Percentiles rank a stretch among this genome's conserved stretches.
phyloP scores from a whole-genome alignment of 192 early-diverging fungal genomes.

The Irineochytrium annulatum region DNA sequence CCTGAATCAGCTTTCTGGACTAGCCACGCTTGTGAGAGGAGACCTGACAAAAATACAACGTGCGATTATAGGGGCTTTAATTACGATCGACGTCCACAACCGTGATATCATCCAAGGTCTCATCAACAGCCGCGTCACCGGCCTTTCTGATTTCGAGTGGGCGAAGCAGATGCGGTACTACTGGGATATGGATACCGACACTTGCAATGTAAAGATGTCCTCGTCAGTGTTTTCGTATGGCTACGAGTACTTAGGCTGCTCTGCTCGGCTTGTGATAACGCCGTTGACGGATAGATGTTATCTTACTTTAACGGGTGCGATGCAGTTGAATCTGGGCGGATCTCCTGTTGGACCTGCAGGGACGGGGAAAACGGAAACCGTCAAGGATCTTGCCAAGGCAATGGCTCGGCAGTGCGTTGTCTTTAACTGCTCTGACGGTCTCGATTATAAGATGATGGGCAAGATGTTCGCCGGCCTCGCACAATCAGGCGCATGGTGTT shows the following conservation, averaged over 20 bases:
- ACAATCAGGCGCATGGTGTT: slow-evolving; percentile 59
- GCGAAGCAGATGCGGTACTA: slow-evolving; percentile 59
- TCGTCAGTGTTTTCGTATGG: slow-evolving; percentile 55
- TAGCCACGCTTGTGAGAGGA: slow-evolving; percentile 58
- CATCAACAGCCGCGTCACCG: slow-evolving; percentile 35
- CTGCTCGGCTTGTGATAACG: slow-evolving; percentile 57
- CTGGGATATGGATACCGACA: slow-evolving; percentile 58
- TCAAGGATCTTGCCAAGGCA: slow-evolving; percentile 61
- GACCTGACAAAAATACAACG: slow-evolving; percentile 55
- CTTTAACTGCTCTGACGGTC: slow-evolving; percentile 62
- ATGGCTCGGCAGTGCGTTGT: slow-evolving; percentile 59
- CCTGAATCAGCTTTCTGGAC: slow-evolving; percentile 38
- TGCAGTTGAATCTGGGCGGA: slow-evolving; percentile 58
- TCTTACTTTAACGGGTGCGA: slow-evolving; percentile 59
- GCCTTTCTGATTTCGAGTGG: slow-evolving; percentile 58
- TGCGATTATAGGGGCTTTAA: slow-evolving; percentile 53
- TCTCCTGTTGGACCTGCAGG: slow-evolving; percentile 57
- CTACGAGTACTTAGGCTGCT: slow-evolving; percentile 61
- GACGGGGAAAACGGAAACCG: slow-evolving; percentile 62
- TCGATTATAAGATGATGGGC: slow-evolving; percentile 69
- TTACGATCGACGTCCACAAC: slow-evolving; percentile 62
- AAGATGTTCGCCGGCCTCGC: slow-evolving; percentile 63
- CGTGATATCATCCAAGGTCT: slow-evolving; percentile 53
- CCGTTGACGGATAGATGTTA: slow-evolving; percentile 61
- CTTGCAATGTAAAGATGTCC: slow-evolving; percentile 56